Conservation (phyloP, 805 yeast genomes). For the Candida sithepensis region DNA sequence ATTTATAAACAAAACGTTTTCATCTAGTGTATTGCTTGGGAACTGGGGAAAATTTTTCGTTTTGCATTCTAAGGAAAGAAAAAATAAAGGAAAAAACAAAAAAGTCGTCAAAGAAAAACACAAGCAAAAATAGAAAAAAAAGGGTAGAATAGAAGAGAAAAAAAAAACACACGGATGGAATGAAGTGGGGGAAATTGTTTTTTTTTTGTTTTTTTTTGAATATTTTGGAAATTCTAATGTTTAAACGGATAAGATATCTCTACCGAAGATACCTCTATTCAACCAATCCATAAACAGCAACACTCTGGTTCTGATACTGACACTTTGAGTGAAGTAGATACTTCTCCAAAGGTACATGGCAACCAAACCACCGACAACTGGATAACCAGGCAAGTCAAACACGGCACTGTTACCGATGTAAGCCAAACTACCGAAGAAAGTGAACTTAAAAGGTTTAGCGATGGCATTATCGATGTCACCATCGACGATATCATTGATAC, state of each 20-base stretch:
- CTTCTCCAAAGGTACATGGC: conserved; percentile 77
- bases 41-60: too few species aligned
- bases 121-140: not conserved
- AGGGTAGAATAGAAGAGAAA: not conserved
- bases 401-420: conserved; percentile 71
- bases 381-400: conserved; percentile 59
- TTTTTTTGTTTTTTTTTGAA: too few species aligned
- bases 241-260: conserved; percentile 36
- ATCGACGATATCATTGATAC: conserved; percentile 42
- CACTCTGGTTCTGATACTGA: conserved; percentile 60
- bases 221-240: not conserved
- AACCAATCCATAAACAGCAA: conserved; percentile 66
- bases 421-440: conserved; percentile 64
- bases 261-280: conserved; percentile 55
- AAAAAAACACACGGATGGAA: too few species aligned
- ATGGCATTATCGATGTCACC: conserved; percentile 56
- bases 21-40: not conserved
- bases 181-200: too few species aligned
- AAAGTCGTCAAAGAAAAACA: not conserved
- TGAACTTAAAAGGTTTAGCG: conserved; percentile 56
- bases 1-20: not conserved
- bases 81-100: too few species aligned
- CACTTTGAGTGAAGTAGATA: conserved; percentile 65
- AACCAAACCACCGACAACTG: conserved; percentile 60
- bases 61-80: too few species aligned